Evolutionary conservation across 2,329 filamentous ascomycete species (phyloP).

Genomic region (Clonostachys rhizophaga): DNA sequence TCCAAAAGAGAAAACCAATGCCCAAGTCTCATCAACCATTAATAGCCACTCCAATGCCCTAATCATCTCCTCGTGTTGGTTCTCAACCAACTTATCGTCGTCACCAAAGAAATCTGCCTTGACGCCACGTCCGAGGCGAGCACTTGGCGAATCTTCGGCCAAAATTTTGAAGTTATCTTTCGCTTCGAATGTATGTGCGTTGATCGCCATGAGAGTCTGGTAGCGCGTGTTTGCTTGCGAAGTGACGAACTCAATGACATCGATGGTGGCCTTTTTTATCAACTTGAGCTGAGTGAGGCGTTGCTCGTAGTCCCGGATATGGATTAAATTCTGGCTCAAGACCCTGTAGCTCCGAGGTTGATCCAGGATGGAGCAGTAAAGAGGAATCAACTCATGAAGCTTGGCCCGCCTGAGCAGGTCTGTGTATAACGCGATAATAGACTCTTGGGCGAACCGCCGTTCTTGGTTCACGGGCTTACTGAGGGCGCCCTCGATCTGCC

Average conservation of each 20-base stretch:
- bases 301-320: conserved; percentile 61
- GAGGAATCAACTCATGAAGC: conserved; percentile 73
- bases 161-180: conserved; percentile 46
- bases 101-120: conserved; percentile 67
- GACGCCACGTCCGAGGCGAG: conserved; percentile 54
- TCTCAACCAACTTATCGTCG: conserved; percentile 44
- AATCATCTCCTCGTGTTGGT: conserved; percentile 68
- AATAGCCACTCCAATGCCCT: conserved; percentile 82
- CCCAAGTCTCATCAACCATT: conserved; percentile 68
- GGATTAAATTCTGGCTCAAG: conserved; percentile 72
- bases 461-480: conserved; percentile 2
- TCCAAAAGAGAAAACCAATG: conserved; percentile 63
- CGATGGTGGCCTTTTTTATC: conserved; percentile 70
- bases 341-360: conserved; percentile 61
- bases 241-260: conserved; percentile 69
- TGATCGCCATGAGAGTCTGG: conserved; percentile 33
- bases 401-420: conserved; percentile 69
- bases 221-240: conserved; percentile 56
- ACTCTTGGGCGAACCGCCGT: conserved; percentile 54
- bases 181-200: conserved; percentile 24
- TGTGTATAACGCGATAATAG: conserved; percentile 77
- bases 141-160: conserved; percentile 17
- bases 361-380: conserved; percentile 80
- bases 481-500: conserved; percentile 1
- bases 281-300: conserved; percentile 67